These are phyloP conservation scores for Ogataea glucozyma DNA, from an alignment of 805 yeast species.

Conservation along the genomic window DNA sequence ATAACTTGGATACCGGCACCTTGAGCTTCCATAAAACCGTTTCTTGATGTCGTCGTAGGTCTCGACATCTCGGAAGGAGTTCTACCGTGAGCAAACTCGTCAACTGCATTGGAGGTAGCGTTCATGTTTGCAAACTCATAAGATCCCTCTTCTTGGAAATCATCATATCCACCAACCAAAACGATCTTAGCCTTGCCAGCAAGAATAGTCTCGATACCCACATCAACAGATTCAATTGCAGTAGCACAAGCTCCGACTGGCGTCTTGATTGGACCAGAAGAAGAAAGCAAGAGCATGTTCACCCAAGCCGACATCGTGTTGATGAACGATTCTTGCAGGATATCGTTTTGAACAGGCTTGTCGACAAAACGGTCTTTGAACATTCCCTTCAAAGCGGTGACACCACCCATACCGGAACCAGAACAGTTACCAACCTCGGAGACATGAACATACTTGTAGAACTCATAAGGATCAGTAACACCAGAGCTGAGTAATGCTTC, in stretches of 20 bases:
- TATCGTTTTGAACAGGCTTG: conserved; percentile 94
- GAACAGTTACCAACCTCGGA: conserved; percentile 99
- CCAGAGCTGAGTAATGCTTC: conserved; percentile 95
- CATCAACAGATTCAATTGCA: conserved; percentile 95
- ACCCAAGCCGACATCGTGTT: conserved; percentile 99
- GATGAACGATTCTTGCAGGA: conserved; percentile 96
- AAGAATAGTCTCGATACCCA: conserved; percentile 90
- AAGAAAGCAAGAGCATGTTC: conserved; percentile 92
- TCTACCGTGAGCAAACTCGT: conserved; percentile 92
- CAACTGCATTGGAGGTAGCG: conserved; percentile 89
- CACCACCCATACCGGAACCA: conserved; percentile 99
- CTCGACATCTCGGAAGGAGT: conserved; percentile 98
- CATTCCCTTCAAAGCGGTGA: conserved; percentile 95
- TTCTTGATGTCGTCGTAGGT: conserved; percentile 94
- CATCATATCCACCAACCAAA: conserved; percentile 99
- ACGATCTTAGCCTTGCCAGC: conserved; percentile 95
- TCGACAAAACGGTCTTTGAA: conserved; percentile 93
- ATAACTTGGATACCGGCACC: conserved; percentile 98
- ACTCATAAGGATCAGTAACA: conserved; percentile 97
- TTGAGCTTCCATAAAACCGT: conserved; percentile 99
- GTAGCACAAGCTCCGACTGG: conserved; percentile 99
- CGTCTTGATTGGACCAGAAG: conserved; percentile 98
- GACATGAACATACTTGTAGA: conserved; percentile 96
- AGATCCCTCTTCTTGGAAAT: conserved; percentile 98
- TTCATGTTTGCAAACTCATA: conserved; percentile 98